phyloP scores from a whole-genome alignment of 345 rosid genomes.

The Trapa bicornis region DNA sequence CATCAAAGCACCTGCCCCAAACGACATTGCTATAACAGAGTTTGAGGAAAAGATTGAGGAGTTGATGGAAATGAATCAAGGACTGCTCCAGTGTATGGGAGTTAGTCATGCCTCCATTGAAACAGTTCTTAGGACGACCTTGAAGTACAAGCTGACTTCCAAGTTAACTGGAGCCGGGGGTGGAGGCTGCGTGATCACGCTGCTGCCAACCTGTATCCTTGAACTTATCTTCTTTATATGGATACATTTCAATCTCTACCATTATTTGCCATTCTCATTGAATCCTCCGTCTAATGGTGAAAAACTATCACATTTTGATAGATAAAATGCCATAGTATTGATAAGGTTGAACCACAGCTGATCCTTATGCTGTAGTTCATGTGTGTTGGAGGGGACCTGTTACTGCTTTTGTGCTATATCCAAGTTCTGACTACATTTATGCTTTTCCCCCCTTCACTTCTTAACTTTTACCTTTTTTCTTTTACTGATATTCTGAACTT shows the following conservation, averaged over 20 bases:
- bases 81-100: conserved; percentile 81
- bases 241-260: background rate
- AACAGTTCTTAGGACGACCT: conserved; percentile 54
- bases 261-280: background rate
- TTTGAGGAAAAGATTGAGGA: conserved; percentile 69
- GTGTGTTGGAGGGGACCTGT: background rate
- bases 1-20: conserved; percentile 43
- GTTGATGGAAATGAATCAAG: conserved; percentile 91
- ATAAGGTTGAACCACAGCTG: no score
- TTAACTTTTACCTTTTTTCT: conserved; percentile 19
- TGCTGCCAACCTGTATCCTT: conserved; percentile 79
- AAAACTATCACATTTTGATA: no score
- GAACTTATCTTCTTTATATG: conserved; percentile 7
- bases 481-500: no score
- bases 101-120: conserved; percentile 83
- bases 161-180: conserved; percentile 98
- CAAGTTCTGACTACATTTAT: background rate
- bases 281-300: no score
- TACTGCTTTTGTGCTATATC: no score
- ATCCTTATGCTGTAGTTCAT: no score
- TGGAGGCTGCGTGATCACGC: conserved; percentile 83
- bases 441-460: background rate
- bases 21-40: conserved; percentile 30
- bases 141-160: conserved; percentile 69
- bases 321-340: no score